These are phyloP conservation scores for Botrytis medusae DNA, from an alignment of 2,329 filamentous ascomycete genomes.

Conservation along the genomic window DNA sequence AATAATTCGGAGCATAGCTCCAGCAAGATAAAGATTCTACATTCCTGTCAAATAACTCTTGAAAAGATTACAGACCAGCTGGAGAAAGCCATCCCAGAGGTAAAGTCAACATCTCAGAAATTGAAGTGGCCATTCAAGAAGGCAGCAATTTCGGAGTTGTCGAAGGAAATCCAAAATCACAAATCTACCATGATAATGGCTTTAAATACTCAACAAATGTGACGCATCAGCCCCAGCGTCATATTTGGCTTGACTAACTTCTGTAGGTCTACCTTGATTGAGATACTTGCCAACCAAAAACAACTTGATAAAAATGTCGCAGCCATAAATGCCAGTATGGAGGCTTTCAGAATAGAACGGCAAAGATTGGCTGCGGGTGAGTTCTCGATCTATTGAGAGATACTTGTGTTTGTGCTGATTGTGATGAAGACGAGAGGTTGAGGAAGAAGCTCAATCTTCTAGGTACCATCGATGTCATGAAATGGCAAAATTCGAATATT, in stretches of 20 bases:
- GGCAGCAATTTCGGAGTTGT: slow-evolving; percentile 14
- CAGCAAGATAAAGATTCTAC: slow-evolving; percentile 22
- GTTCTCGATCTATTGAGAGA: background rate
- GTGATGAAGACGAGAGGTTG: slow-evolving; percentile 10
- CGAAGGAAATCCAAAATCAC: slow-evolving; percentile 26
- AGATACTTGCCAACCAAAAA: slow-evolving; percentile 10
- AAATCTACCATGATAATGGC: slow-evolving; percentile 28
- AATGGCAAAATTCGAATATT: slow-evolving; percentile 24
- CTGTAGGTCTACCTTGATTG: slow-evolving; percentile 10
- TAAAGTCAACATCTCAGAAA: slow-evolving; percentile 7
- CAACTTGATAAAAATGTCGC: background rate
- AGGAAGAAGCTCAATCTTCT: slow-evolving; percentile 21
- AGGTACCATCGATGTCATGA: slow-evolving; percentile 17
- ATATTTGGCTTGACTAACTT: background rate
- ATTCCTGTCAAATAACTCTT: slow-evolving; percentile 26
- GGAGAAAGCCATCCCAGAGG: slow-evolving; percentile 5
- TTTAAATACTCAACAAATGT: slow-evolving; percentile 24
- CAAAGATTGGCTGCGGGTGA: background rate
- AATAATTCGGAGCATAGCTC: background rate
- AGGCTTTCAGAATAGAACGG: background rate
- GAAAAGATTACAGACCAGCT: slow-evolving; percentile 19
- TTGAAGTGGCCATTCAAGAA: slow-evolving; percentile 27
- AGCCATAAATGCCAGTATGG: background rate
- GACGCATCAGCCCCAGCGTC: background rate
- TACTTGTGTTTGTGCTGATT: background rate